Base-by-base conservation (phyloP, 495 filamentous ascomycete genomes). In the Talaromyces ruber region DNA sequence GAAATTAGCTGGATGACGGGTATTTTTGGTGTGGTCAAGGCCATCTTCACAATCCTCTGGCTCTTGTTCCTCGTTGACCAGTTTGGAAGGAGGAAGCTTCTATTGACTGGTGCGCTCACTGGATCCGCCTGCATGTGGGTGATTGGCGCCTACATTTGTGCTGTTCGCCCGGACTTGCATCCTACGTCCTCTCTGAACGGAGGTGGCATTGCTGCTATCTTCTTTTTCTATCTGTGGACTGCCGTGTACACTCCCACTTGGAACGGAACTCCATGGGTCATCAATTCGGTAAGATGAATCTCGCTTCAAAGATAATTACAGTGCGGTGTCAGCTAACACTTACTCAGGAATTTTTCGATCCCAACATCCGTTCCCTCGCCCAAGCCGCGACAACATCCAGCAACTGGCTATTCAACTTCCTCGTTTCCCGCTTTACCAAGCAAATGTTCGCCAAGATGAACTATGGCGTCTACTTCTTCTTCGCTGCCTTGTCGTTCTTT, bases 161-260 rank as follows among this genome's bases (percentile, higher is more conserved):
- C 86, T 58, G 81, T 83, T 0, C 67, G 83, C 60, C 79, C 84
- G 4, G 73, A 70, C 1, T 64, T 74, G 0, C 74, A 80, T 62
- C 66, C 65, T 22, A 78, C 64, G 21, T 63, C 62, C 5, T 57
- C 68, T 4, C 71, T 88, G 59, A 73, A 74, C 6, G 70, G 81
- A 7, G 86, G 81, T 50, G 87, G 86, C 50, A 86, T 88, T 58
- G 83, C 83, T 0, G 88, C 88, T 37, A 83, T 91, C 52, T 88
- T 89, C 77, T 89, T 91, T 80, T 90, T 90, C 75, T 91, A 90
- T 67, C 80, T 91, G 16, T 90, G 87, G 86, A 90, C 88, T 4
- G 83, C 84, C 7, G 90, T 88, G 73, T 91, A 91, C 67, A 88
- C 88, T 6, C 84, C 88, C 0, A 84, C 84, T 4, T 91, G 88